Conservation (phyloP, 1,139 yeast genomes). For the Debaryomyces psychrophilus region DNA sequence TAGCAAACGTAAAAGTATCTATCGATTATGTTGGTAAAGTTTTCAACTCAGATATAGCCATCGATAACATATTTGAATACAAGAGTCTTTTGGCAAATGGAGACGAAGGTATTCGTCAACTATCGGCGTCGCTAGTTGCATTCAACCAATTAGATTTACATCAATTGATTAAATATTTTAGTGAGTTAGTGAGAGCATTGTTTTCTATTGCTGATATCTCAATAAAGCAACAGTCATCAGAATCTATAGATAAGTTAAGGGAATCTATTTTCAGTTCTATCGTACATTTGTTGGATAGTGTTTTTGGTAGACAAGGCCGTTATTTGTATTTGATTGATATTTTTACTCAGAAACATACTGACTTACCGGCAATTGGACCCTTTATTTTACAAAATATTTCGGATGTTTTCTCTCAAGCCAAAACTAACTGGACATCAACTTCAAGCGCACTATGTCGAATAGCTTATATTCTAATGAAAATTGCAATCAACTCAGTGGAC, state of each 20-base stretch:
- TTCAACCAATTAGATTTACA: conserved; percentile 49
- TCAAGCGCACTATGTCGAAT: conserved; percentile 69
- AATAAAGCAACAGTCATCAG: conserved; percentile 19
- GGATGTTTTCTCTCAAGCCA: conserved; percentile 51
- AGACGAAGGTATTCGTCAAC: conserved; percentile 48
- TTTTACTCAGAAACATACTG: conserved; percentile 38
- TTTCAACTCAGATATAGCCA: conserved; percentile 62
- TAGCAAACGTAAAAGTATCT: conserved; percentile 59
- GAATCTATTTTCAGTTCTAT: conserved; percentile 55
- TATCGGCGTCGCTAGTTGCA: conserved; percentile 42
- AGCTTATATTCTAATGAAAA: conserved; percentile 52
- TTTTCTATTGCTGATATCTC: conserved; percentile 42
- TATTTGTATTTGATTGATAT: conserved; percentile 58
- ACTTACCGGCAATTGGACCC: conserved; percentile 55
- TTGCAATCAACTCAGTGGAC: conserved; percentile 34
- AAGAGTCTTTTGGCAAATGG: conserved; percentile 48
- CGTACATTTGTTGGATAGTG: conserved; percentile 61
- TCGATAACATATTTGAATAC: conserved; percentile 62
- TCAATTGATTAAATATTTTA: conserved; percentile 56
- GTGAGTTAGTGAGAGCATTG: conserved; percentile 51
- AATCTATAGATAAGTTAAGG: conserved; percentile 21
- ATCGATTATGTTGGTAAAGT: conserved; percentile 73
- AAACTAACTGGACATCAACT: conserved; percentile 60
- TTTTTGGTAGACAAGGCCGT: conserved; percentile 69
- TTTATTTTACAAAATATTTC: conserved; percentile 51